Evolutionary conservation across 306 rosid species (phyloP), one percentile per base, ranked within the genome.

Genomic region (Cicer chorassanicum): DNA sequence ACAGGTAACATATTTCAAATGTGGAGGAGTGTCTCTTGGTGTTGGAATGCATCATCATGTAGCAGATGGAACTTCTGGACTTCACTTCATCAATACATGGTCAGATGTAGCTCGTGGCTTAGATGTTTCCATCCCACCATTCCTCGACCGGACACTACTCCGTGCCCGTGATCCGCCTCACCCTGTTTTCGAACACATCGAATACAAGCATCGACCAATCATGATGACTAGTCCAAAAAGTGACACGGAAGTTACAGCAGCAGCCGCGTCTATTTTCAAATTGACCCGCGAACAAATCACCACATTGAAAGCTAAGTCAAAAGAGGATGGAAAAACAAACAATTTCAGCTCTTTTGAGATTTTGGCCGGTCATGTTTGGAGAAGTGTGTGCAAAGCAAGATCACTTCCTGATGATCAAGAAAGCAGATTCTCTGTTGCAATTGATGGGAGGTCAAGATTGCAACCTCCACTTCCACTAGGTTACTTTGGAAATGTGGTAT

Each of bases 11-110:
- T 46, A 81, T 78, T 94, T 94, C 65, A 88, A 91, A 81, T 94
- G 98, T 69, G 96, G 98, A 10, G 98, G 97, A n/a, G 95, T 88
- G 1, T 94, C 97, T 2, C 86, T 94, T 6, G 98, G 98, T 7
- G 97, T 94, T 18, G 98, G 94, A 0, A 90, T 90, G 96, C 91
- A 94, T 41, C 97, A 94, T 73, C 91, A 88, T 15, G 96, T 8
- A 9, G 97, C 91, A 3, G 98, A 94, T 78, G 98, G 98, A 11
- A 87, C 82, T 70, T 85, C 98, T 16, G 98, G 97, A n/a, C 92
- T 94, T 29, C 98, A 91, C 75, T 94, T 90, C 40, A 83, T 91
- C 40, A 94, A 91, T 38, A 57, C 98, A 38, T 94, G 98, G 98
- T 86, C 97, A 8, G 98, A 94, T 70, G 85, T 94, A 78, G 90